Percentiles rank a stretch among this genome's conserved stretches.
Conservation (phyloP, 305 asterid species). For the Solanum hybrid region DNA sequence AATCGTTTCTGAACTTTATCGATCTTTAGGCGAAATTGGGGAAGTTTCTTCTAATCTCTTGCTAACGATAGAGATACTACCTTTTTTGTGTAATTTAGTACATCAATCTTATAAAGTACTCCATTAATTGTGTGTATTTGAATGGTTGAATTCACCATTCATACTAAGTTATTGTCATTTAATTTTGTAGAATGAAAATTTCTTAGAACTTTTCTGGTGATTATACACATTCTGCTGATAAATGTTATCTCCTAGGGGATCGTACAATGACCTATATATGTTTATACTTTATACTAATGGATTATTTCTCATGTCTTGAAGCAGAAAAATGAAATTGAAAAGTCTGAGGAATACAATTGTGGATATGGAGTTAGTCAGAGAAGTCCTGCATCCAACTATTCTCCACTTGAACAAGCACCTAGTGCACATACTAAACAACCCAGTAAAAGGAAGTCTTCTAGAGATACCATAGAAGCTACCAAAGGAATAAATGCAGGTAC, state of each 20-base stretch:
- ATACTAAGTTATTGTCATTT: neutral
- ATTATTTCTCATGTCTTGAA: constrained; percentile 16
- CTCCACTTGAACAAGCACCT: constrained; percentile 14
- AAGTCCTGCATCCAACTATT: constrained; percentile 14
- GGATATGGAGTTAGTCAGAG: constrained; percentile 24
- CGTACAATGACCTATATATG: neutral
- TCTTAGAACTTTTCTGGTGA: neutral
- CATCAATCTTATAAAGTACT: neutral
- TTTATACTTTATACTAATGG: neutral
- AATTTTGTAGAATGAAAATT: neutral
- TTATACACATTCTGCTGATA: neutral
- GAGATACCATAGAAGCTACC: constrained; percentile 22
- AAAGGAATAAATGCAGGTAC: constrained; percentile 41
- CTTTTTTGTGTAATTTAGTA: neutral
- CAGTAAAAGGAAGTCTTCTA: constrained; percentile 30
- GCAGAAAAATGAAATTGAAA: constrained; percentile 24
- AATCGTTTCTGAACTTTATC: neutral
- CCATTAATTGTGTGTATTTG: neutral
- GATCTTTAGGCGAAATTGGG: neutral
- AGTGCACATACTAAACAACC: constrained; percentile 15
- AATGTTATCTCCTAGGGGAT: neutral
- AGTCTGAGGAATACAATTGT: constrained; percentile 6
- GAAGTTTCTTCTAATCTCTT: neutral
- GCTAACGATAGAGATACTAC: neutral
- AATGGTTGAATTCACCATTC: neutral